Evolutionary conservation across 768 basidiomycete species (phyloP), one percentile per base, ranked within the genome.

Genomic region (Fistulinella prunicolor): DNA sequence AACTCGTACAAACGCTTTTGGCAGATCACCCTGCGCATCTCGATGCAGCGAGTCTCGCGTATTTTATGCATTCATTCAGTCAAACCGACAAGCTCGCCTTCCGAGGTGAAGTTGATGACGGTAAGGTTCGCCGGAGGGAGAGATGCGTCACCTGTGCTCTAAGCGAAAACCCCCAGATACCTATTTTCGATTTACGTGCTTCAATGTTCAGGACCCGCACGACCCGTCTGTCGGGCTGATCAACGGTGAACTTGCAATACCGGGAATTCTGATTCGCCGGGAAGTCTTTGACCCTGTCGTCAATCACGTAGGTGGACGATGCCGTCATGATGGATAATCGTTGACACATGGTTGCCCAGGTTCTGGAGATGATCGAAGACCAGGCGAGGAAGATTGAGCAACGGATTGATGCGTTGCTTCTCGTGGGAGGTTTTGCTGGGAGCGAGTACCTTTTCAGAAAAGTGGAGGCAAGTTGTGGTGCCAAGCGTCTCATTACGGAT

Each of bases 221-320:
- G 91, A 94, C 64, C 78, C 85, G 1, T 73, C 77, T 21, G 87
- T 92, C 20, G 91, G 91, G 1, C 70, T 93, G 44, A 71, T 86
- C 50, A 86, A 93, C 57, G 91, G 91, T 2, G 85, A 94, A 64
- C 75, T 94, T 3, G 81, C 81, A 12, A 88, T 94, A 54, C 87
- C 89, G 3, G 91, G 91, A 16, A 83, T 78, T 54, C 68, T 91
- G 19, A 73, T 94, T 44, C 82, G 91, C 24, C 73, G 79, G 54
- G 86, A 90, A 63, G 91, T 94, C 9, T 94, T 94, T 57, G 90
- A 92, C 67, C 91, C 92, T 22, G 85, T 94, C 30, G 81, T 94
- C 29, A 78, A 79, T 53, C 78, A 90, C 74, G 89, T 88, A 47
- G 20, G 75, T 56, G 53, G 16, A 38, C 35, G 23, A 49, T 51